These are phyloP conservation scores for Casuarina equisetifolia DNA, from an alignment of 306 rosid genomes.

Conservation along the genomic window DNA sequence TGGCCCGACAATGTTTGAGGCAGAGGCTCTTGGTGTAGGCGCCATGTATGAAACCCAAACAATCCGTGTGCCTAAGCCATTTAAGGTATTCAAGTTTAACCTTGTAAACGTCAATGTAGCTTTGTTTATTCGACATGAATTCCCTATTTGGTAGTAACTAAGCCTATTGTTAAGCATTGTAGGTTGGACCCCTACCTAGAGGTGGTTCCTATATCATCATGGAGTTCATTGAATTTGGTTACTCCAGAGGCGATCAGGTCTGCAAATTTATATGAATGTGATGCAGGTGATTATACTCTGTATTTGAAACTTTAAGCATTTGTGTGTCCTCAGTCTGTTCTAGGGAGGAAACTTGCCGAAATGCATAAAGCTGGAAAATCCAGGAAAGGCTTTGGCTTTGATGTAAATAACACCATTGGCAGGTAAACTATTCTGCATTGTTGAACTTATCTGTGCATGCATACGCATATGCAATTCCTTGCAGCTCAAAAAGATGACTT, in stretches of 20 bases:
- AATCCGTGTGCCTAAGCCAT: constrained; percentile 85
- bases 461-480: neutral
- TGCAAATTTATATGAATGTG: constrained; percentile 1
- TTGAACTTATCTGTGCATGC: neutral
- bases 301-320: constrained; percentile 17
- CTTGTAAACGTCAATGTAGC: constrained; percentile 15
- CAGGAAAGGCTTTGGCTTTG: constrained; percentile 79
- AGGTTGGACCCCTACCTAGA: constrained; percentile 81
- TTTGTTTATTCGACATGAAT: constrained; percentile 4
- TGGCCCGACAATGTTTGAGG: constrained; percentile 94
- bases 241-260: constrained; percentile 77
- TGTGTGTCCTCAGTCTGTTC: constrained; percentile 55
- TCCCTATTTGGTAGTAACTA: constrained; percentile 13
- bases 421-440: constrained; percentile 45
- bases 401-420: constrained; percentile 87
- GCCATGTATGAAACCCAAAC: constrained; percentile 79
- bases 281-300: constrained; percentile 17
- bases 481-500: neutral
- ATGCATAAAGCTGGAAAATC: constrained; percentile 93
- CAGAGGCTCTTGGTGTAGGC: constrained; percentile 88
- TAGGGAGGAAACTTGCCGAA: constrained; percentile 89
- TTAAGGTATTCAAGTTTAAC: constrained; percentile 56
- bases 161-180: constrained; percentile 38
- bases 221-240: constrained; percentile 88
- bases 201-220: constrained; percentile 94